phyloP scores from a whole-genome alignment of 2,329 filamentous ascomycete genomes.

The Aspergillus oerlinghausenensis region DNA sequence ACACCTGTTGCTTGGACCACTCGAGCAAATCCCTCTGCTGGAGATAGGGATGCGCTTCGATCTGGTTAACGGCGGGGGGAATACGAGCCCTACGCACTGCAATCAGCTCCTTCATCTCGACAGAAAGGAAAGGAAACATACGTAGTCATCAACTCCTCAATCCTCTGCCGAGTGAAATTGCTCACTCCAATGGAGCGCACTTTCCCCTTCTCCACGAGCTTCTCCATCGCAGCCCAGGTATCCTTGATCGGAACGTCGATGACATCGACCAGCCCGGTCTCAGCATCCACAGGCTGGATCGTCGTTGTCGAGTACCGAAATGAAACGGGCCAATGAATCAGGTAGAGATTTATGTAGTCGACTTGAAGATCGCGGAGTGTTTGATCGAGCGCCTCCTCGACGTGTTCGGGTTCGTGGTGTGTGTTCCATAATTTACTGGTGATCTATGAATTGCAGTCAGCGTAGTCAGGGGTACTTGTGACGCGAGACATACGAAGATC shows the following conservation, averaged over 20 bases:
- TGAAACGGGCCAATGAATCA: constrained; percentile 42
- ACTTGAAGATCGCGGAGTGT: constrained; percentile 58
- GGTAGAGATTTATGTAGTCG: constrained; percentile 64
- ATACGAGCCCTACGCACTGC: constrained; percentile 16
- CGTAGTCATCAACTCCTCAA: constrained; percentile 36
- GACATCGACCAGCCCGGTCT: constrained; percentile 16
- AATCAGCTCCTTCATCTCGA: not conserved
- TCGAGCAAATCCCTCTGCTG: constrained; percentile 23
- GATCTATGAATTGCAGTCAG: constrained; percentile 1
- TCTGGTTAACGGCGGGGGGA: constrained; percentile 20
- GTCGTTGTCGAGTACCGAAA: constrained; percentile 15
- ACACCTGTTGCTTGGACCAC: not conserved
- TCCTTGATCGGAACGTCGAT: constrained; percentile 18
- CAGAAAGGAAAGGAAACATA: not conserved
- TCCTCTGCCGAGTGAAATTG: constrained; percentile 54
- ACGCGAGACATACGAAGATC: constrained; percentile 29
- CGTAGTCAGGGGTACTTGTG: not conserved
- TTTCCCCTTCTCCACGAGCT: constrained; percentile 50
- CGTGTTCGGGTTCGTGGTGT: constrained; percentile 58
- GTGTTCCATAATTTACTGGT: constrained; percentile 40
- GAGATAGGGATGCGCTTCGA: constrained; percentile 23
- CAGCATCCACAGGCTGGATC: constrained; percentile 13
- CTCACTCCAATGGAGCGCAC: constrained; percentile 66
- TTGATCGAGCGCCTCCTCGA: constrained; percentile 68
- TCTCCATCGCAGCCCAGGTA: constrained; percentile 61